Evolutionary conservation across 2,329 filamentous ascomycete genomes (phyloP), one percentile per base, ranked within the genome.

Genomic region (Ophiocordyceps camponoti-floridani): DNA sequence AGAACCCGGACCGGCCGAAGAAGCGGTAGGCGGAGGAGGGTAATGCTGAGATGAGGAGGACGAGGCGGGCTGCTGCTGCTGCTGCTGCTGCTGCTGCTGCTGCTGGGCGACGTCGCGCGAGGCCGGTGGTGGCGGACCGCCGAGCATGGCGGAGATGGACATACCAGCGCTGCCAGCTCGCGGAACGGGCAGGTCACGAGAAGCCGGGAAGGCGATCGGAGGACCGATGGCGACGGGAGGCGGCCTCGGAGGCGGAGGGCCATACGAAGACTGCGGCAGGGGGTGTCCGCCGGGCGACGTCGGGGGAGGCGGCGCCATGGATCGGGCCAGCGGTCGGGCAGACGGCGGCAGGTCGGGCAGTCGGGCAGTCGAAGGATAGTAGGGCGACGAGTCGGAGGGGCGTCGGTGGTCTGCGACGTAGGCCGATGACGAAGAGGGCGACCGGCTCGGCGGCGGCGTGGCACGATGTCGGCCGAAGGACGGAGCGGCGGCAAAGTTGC

Each of bases 131-230:
- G 65, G 62, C 42, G 70, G 68, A 1, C 69, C 71, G 16, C 73
- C 73, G 6, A 77, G 60, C 71, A 77, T 75, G 6, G 72, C 69
- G 1, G 72, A 75, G 57, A 77, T 76, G 18, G 73, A 76, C 73
- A 77, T 77, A 55, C 69, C 71, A 55, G 70, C 73, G 46, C 56
- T 57, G 23, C 62, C 66, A 4, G 68, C 62, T 47, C 73, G 64
- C 26, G 67, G 61, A 1, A 73, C 68, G 1, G 72, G 70, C 13
- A 74, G 58, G 46, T 73, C 68, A 47, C 77, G 73, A 33, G 69
- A 61, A 4, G 66, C 61, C 0, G 65, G 60, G 44, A 71, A 72
- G 4, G 67, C 60, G 18, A 58, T 61, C 1, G 67, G 62, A 3
- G 64, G 65, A 2, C 67, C 66, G 19, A 65, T 62, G 37, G 62